Conservation (phyloP, 2,329 filamentous ascomycete species). For the Pyrenochaeta sp. region DNA sequence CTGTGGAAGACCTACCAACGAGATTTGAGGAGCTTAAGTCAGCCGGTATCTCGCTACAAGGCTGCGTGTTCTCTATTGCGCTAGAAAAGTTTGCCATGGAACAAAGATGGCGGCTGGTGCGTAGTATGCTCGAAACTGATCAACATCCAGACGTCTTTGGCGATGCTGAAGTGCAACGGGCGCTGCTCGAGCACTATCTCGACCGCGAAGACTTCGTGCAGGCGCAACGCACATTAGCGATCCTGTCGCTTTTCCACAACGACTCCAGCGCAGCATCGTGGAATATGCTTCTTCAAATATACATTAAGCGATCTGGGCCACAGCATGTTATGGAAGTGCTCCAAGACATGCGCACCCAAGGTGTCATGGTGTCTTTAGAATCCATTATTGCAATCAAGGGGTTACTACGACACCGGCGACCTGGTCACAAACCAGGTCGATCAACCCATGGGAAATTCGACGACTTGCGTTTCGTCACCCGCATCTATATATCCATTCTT, state of each 20-base stretch:
- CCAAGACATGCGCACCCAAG: constrained; percentile 60
- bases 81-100: constrained; percentile 70
- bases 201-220: constrained; percentile 59
- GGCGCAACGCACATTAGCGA: constrained; percentile 64
- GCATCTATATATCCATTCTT: constrained; percentile 59
- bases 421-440: constrained; percentile 45
- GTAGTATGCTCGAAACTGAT: constrained; percentile 65
- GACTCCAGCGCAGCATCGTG: constrained; percentile 51
- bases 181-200: constrained; percentile 62
- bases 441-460: constrained; percentile 33
- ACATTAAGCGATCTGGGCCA: constrained; percentile 40
- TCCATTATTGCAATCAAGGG: constrained; percentile 54
- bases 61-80: constrained; percentile 71
- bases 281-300: constrained; percentile 59
- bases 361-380: constrained; percentile 52
- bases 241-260: constrained; percentile 57
- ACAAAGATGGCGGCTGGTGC: constrained; percentile 62
- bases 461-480: constrained; percentile 56
- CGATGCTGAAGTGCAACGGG: constrained; percentile 62
- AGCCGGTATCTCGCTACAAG: constrained; percentile 69
- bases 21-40: constrained; percentile 69
- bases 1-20: constrained; percentile 63
- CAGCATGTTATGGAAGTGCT: constrained; percentile 45
- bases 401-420: constrained; percentile 51
- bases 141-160: constrained; percentile 72